Base-by-base conservation (phyloP, 371 early-diverging fungal species). In the Lichtheimia ornata region DNA sequence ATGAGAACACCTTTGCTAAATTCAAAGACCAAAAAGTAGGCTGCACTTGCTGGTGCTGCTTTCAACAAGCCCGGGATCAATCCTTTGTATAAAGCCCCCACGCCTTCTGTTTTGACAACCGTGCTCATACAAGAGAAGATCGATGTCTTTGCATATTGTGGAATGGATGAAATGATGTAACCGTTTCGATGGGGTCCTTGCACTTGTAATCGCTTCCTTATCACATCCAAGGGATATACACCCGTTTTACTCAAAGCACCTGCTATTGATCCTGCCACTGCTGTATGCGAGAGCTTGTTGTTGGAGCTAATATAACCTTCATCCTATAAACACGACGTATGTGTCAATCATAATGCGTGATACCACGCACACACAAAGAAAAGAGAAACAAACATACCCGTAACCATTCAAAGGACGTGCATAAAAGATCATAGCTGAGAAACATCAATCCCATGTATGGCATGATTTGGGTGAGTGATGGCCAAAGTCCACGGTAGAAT, bases 391-490 rank as follows among this genome's bases (percentile, higher is more conserved):
- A 40, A 52, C 54, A 53, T 72, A 79, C 79, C 27, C 74, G 63
- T 22, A 76, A 18, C 65, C 71, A 71, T n/a, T 71, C 62, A 13
- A 76, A 75, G 1, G 68, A 51, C 17, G 78, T 67, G 11, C 83
- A 84, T 61, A 86, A 68, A 3, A 68, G 51, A 54, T 92, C 91
- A 72, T 91, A 92, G 51, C 84, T 84, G 25, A 83, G 77, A 73
- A 94, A 94, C 61, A 89, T 74, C 0, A 90, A 64, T 4, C 96
- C 95, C 94, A 96, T 97, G 56, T 95, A 93, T 2, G 97, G 97
- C 73, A 94, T 84, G 20, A 97, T 94, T 71, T 95, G 94, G 17
- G 90, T 68, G 20, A 94, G 70, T 0, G 94, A 78, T 5, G 97
- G 91, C 63, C 84, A 73, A 50, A 96, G 64, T 1, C 97, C 97